Base-by-base conservation (phyloP, 2,329 filamentous ascomycete genomes). In the Pseudogymnoascus sp. region DNA sequence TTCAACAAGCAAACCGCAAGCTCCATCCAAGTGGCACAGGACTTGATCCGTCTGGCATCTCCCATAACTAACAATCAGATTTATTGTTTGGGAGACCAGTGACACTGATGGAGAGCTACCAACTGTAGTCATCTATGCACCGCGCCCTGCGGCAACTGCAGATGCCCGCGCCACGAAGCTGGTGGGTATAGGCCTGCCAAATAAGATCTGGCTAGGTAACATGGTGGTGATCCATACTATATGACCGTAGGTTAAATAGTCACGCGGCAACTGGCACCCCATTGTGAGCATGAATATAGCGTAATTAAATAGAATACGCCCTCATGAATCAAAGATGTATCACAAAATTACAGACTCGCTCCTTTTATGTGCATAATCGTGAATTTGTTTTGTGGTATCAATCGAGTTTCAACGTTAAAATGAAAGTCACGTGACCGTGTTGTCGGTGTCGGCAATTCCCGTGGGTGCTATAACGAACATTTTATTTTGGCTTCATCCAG, bases 171-270 rank as follows among this genome's bases (percentile, higher is more conserved):
- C 16, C 28, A 56, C 28, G 28, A 56, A 56, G 50, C 16, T 56
- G 50, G 10, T 33, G 50, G 25, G 11, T 56, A 35, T 56, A 14
- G 50, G 50, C 50, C 28, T 56, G 25, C 28, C 50, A 56, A 56
- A 33, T 7, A 56, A 53, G 23, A 35, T 21, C 10, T 56, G 50
- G 28, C 28, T 56, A 33, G 50, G 50, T 56, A 35, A 56, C 28
- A 56, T 56, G 50, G 50, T 56, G 50, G 50, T 56, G 28, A 56
- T 56, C 50, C 50, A 56, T 33, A 35, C n/a, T 35, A 21, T 56
- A 56, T 33, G 50, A 56, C 50, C 50, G 50, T 56, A 56, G 50
- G 50, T 56, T 56, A 35, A 56, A 56, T 56, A 56, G 50, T 28
- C 50, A 35, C 50, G 28, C 50, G 50, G 28, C 50, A 56, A 56